Evolutionary conservation across 225 moss, liverwort and hornwort genomes (phyloP), one percentile per base, ranked within the genome.

Genomic region (Polytrichum commune): DNA sequence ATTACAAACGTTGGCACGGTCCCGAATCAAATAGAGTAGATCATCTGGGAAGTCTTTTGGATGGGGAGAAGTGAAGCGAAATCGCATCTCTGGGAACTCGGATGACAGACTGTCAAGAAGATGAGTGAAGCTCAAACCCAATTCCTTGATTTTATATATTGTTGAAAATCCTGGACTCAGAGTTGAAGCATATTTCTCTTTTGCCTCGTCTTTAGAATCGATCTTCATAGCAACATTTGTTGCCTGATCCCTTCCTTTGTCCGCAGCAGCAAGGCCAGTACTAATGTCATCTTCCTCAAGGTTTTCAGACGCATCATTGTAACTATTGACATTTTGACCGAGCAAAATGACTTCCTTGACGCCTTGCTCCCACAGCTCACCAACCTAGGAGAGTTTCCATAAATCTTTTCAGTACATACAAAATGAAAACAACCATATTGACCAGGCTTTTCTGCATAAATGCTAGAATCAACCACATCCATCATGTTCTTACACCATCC

Each of bases 261-360:
- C 76, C 66, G 28, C 60, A 27, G 63, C 70, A 68, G 80, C 73
- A 46, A 72, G 71, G 70, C 83, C 82, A 29, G 67, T 75, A 27
- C 83, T 79, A 71, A 74, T 76, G 27, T 78, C 83, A 73, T 80
- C 89, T 73, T 88, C 89, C 61, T 75, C 85, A 64, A 82, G 72
- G 27, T 63, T 83, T 60, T 81, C 85, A 26, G 89, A 91, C 55
- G 86, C 85, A 61, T 92, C 97, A 62, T 92, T 97, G 76, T 94
- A 97, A 77, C 97, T 97, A 73, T 97, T 97, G 57, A 97, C 97
- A 79, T 94, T 97, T 67, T 97, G 97, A 55, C 97, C 97, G 27
- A 97, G 79, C 65, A 97, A 83, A 26, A 93, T 85, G 70, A 97
- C 97, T 84, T 97, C 97, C 77, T 85, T 94, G 22, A 94, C 90